Evolutionary conservation across 768 basidiomycete species (phyloP).

Genomic region (Fomitopsis pulvina): DNA sequence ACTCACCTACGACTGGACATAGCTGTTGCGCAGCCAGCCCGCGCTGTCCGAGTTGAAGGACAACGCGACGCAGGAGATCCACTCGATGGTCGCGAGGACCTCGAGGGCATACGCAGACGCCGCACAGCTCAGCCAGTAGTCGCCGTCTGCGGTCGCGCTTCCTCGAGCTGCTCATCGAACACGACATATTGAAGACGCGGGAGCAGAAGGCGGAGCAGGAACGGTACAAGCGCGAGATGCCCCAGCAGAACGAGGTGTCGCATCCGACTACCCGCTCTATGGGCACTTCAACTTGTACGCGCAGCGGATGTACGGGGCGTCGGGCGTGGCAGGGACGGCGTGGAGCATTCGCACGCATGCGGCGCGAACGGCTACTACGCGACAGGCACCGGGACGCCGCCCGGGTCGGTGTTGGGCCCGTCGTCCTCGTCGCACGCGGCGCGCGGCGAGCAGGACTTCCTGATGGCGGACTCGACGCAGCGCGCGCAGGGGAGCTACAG

Average conservation of each 20-base stretch:
- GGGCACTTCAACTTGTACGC: neutral
- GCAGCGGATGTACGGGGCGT: neutral
- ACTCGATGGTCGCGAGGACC: conserved; percentile 56
- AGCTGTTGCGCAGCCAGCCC: conserved; percentile 67
- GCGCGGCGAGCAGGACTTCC: neutral
- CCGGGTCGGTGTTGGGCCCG: neutral
- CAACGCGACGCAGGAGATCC: conserved; percentile 57
- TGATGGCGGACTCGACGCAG: neutral
- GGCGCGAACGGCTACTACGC: neutral
- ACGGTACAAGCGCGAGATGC: neutral
- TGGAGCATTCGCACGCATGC: neutral
- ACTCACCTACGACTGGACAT: too few relatives aligned
- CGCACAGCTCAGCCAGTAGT: conserved; percentile 46
- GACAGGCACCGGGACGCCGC: too few relatives aligned
- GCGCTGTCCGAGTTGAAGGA: conserved; percentile 52
- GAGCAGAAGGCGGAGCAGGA: conserved; percentile 18
- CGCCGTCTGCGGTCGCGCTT: conserved; percentile 73
- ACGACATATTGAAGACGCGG: conserved; percentile 53
- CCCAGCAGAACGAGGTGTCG: neutral
- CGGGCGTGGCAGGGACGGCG: neutral
- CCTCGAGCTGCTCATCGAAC: conserved; percentile 58
- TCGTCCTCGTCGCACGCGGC: neutral
- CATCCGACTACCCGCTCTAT: neutral
- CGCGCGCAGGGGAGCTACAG: neutral
- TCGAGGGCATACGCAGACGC: conserved; percentile 78